Conservation (phyloP, 1,284 basidiomycete species). For the Meripilus lineatus region DNA sequence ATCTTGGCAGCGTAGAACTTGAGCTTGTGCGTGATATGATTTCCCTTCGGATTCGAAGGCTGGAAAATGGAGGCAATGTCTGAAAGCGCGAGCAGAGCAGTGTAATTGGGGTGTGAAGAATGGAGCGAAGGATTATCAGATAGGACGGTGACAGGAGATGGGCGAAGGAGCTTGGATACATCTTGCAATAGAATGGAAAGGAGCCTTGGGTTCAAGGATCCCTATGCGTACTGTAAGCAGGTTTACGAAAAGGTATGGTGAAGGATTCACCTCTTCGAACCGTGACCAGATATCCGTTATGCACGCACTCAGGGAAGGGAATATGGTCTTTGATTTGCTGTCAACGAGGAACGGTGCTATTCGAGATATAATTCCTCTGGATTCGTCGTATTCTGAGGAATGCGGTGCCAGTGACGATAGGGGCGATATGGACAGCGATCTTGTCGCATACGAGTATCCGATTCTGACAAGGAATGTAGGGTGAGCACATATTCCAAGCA, state of each 20-base stretch:
- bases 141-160: slow-evolving; percentile 37
- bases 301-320: slow-evolving; percentile 43
- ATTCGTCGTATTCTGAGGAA: slow-evolving; percentile 40
- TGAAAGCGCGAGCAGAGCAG: slow-evolving; percentile 46
- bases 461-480: too few relatives aligned
- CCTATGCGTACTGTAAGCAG: slow-evolving; percentile 35
- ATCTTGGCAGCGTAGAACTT: slow-evolving; percentile 55
- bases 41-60: too few relatives aligned
- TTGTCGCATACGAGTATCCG: slow-evolving; percentile 59
- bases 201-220: slow-evolving; percentile 36
- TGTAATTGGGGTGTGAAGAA: slow-evolving; percentile 36
- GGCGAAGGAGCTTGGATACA: slow-evolving; percentile 42
- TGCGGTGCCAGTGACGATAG: slow-evolving; percentile 36
- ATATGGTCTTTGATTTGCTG: slow-evolving; percentile 45
- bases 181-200: slow-evolving; percentile 54
- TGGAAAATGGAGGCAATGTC: slow-evolving; percentile 42
- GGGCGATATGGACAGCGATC: slow-evolving; percentile 54
- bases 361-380: slow-evolving; percentile 40
- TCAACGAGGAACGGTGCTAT: slow-evolving; percentile 61
- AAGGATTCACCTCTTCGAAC: slow-evolving; percentile 42
- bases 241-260: too few relatives aligned
- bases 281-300: slow-evolving; percentile 58
- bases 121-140: slow-evolving; percentile 9
- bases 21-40: slow-evolving; percentile 48
- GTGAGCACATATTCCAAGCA: slow-evolving; percentile 4